These are phyloP conservation scores for Cryptococcus sp. DNA, from an alignment of 1,284 basidiomycete species.

Conservation along the genomic window DNA sequence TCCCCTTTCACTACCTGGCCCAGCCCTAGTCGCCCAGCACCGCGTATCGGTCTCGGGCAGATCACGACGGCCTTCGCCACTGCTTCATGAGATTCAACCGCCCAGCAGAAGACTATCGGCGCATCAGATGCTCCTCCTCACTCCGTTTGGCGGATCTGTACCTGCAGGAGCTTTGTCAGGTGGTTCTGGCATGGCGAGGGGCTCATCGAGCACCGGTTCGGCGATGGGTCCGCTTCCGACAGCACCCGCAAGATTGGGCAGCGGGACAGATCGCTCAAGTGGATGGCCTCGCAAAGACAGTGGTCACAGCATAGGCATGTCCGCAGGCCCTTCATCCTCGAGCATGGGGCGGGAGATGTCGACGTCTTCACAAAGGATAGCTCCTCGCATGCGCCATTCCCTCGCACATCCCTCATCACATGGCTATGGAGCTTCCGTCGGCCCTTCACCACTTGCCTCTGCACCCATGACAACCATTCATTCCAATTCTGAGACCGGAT, in stretches of 20 bases:
- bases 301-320: neutral
- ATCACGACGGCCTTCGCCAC: slow-evolving; percentile 26
- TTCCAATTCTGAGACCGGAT: slow-evolving; percentile 22
- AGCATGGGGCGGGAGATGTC: slow-evolving; percentile 14
- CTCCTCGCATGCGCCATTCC: slow-evolving; percentile 11
- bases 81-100: slow-evolving; percentile 44
- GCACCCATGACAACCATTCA: slow-evolving; percentile 36
- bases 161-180: slow-evolving; percentile 17
- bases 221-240: slow-evolving; percentile 1
- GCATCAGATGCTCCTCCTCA: slow-evolving; percentile 45
- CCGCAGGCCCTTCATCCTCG: slow-evolving; percentile 4
- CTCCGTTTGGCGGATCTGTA: slow-evolving; percentile 39
- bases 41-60: slow-evolving; percentile 12
- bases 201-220: slow-evolving; percentile 14
- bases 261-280: slow-evolving; percentile 1
- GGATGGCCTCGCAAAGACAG: slow-evolving; percentile 15
- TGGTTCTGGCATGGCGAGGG: slow-evolving; percentile 20
- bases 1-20: neutral
- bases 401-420: slow-evolving; percentile 6
- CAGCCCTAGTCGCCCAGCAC: slow-evolving; percentile 11
- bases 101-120: slow-evolving; percentile 32
- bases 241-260: slow-evolving; percentile 13
- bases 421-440: neutral
- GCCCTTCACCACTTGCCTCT: slow-evolving; percentile 32
- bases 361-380: slow-evolving; percentile 5